phyloP scores from a whole-genome alignment of 352 stramenopile species.

The Phytophthora pistaciae region DNA sequence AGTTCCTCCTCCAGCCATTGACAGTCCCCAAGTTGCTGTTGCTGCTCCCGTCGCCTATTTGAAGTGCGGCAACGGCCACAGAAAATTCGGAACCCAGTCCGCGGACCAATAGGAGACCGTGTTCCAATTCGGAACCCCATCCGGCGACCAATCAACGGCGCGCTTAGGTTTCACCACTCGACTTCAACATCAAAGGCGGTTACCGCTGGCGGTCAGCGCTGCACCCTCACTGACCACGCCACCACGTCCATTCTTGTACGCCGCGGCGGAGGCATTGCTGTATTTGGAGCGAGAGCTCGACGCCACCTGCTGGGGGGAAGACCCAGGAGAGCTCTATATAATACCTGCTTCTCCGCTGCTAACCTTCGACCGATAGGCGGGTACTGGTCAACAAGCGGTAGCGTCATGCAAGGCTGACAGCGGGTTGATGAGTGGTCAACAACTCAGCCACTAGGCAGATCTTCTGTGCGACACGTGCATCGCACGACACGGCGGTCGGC shows the following conservation, averaged over 20 bases:
- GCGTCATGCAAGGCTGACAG: not conserved
- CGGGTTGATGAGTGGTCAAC: slow-evolving; percentile 7
- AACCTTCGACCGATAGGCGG: not conserved
- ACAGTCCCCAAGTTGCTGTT: slow-evolving; percentile 3
- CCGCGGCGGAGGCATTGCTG: not conserved
- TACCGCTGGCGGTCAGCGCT: slow-evolving; percentile 1
- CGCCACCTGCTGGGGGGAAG: not conserved
- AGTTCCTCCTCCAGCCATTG: slow-evolving; percentile 6
- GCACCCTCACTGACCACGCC: not conserved
- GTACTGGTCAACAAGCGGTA: not conserved
- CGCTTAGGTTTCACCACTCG: slow-evolving; percentile 20
- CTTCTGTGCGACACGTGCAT: slow-evolving; percentile 28
- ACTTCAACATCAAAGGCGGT: slow-evolving; percentile 29
- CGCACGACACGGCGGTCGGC: slow-evolving; percentile 11
- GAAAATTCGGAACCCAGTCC: slow-evolving; percentile 28
- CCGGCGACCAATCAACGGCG: slow-evolving; percentile 15
- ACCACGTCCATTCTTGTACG: slow-evolving; percentile 2
- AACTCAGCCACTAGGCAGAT: slow-evolving; percentile 6
- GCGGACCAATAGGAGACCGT: slow-evolving; percentile 15
- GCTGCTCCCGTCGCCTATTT: slow-evolving; percentile 12
- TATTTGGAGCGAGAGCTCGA: slow-evolving; percentile 7
- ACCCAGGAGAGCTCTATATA: not conserved
- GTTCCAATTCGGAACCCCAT: slow-evolving; percentile 31
- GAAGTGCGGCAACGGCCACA: slow-evolving; percentile 12
- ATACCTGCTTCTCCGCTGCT: not conserved